Percentiles rank a stretch among this genome's conserved stretches.
Evolutionary conservation across 1,139 yeast species (phyloP).

Genomic region (Scheffersomyces cryptocercus): DNA sequence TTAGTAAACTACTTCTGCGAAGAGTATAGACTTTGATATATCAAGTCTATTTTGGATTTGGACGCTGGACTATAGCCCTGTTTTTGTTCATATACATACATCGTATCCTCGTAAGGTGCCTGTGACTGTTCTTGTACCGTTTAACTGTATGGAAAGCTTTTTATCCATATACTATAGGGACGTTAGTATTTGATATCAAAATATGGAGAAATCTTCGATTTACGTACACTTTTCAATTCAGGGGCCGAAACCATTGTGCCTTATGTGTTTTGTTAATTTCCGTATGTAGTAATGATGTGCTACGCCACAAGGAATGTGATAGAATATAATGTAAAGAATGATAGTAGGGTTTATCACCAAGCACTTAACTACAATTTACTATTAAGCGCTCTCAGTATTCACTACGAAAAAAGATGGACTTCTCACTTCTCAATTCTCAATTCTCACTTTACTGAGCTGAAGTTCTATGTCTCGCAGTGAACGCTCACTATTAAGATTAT

Average conservation of each 20-base stretch:
- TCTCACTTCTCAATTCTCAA: no score
- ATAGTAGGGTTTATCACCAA: no score
- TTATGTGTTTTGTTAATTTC: no score
- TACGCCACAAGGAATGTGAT: neutral
- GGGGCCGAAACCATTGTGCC: slow-evolving; percentile 62
- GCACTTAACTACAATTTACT: neutral
- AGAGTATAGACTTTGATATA: neutral
- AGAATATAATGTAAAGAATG: no score
- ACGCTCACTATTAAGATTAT: no score
- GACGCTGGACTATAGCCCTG: no score
- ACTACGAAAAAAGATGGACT: no score
- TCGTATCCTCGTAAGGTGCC: slow-evolving; percentile 83
- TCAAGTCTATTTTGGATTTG: neutral
- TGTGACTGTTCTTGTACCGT: slow-evolving; percentile 69
- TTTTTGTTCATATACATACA: slow-evolving; percentile 32
- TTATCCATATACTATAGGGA: slow-evolving; percentile 68
- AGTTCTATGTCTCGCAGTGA: no score
- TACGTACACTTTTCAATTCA: slow-evolving; percentile 50
- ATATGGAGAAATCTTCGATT: neutral
- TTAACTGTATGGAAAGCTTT: slow-evolving; percentile 65
- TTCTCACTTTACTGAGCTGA: no score
- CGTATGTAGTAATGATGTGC: neutral
- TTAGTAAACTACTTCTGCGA: neutral
- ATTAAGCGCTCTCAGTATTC: neutral
- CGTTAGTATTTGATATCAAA: slow-evolving; percentile 20